Base-by-base conservation (phyloP, 352 stramenopile genomes). In the Phytophthora quininea region DNA sequence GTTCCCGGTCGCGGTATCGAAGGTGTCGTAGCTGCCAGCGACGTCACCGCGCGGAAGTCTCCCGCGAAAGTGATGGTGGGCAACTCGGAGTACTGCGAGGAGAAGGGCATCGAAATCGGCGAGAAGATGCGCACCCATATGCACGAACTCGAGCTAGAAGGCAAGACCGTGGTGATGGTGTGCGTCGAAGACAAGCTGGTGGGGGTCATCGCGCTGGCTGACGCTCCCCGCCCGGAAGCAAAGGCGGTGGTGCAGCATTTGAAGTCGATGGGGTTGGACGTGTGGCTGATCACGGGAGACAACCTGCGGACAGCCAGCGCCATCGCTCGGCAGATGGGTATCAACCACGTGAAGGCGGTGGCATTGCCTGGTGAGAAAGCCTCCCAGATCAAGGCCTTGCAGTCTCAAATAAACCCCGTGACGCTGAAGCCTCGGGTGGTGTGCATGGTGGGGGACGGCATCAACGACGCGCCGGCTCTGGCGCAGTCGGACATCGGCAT, bases 401-500 rank as follows among this genome's bases (percentile, higher is more conserved):
- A 97, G 69, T 71, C 71, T 68, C 85, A 82, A 29, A 70, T 91
- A 56, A 91, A 88, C 35, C 79, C 84, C 1, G 11, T 82, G n/a
- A 97, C 88, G 1, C 67, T 81, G 64, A 91, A 86, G 61, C 76
- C 87, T 29, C 80, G 91, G 48, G 82, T 98, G 14, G 77, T 98
- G 9, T 92, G 85, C 42, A 97, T 98, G 86, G 87, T 97, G 51
- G 95, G 96, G 27, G 95, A 98, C 62, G 95, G 96, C 31, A 97
- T 99, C 52, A 99, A 98, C 73, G 96, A 99, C 76, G 95, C 93
- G 6, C 95, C 96, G 10, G 94, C 96, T 1, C 67, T 98, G 9
- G 89, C 92, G 6, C 87, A 97, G 54, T 92, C 95, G 10, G 92
- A 98, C 65, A 80, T 98, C 4, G 94, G 95, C 7, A 94, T 98